These are phyloP conservation scores for Jatropha multifida DNA, from an alignment of 441 rosid genomes.

Conservation along the genomic window DNA sequence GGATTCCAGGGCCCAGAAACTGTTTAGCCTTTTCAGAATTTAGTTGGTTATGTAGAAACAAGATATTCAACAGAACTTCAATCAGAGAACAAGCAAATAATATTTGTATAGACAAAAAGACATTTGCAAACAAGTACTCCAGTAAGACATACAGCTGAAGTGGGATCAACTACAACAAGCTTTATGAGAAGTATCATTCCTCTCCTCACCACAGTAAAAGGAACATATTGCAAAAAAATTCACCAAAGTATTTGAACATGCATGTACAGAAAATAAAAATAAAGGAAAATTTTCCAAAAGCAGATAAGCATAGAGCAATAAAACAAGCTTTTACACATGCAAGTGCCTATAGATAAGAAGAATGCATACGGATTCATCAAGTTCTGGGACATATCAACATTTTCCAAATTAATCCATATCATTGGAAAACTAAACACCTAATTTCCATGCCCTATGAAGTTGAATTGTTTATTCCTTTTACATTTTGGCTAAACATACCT, in stretches of 20 bases:
- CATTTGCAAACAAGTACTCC: not conserved
- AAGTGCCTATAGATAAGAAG: not conserved
- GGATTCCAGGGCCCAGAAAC: not conserved
- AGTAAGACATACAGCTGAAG: not conserved
- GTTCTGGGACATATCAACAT: not conserved
- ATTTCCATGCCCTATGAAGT: conserved; percentile 12
- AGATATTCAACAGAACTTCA: no score
- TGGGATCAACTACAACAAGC: not conserved
- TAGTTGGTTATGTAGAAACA: not conserved
- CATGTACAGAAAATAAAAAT: not conserved
- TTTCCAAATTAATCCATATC: conserved; percentile 8
- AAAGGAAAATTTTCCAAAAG: not conserved
- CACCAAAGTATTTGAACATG: not conserved
- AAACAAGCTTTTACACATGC: not conserved
- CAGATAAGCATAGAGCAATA: not conserved
- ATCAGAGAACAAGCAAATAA: not conserved
- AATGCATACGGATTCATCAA: not conserved
- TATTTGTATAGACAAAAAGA: not conserved
- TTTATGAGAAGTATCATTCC: not conserved
- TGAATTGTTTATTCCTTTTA: not conserved
- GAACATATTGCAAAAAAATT: not conserved
- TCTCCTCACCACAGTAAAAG: not conserved
- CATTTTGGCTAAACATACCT: conserved; percentile 41
- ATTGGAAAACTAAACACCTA: not conserved
- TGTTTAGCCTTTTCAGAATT: not conserved